A percentile compares a stretch with the other conserved stretches of the same genome.
These are phyloP conservation scores for Poa pratensis DNA, from an alignment of 176 grass and related monocot species.

Conservation along the genomic window DNA sequence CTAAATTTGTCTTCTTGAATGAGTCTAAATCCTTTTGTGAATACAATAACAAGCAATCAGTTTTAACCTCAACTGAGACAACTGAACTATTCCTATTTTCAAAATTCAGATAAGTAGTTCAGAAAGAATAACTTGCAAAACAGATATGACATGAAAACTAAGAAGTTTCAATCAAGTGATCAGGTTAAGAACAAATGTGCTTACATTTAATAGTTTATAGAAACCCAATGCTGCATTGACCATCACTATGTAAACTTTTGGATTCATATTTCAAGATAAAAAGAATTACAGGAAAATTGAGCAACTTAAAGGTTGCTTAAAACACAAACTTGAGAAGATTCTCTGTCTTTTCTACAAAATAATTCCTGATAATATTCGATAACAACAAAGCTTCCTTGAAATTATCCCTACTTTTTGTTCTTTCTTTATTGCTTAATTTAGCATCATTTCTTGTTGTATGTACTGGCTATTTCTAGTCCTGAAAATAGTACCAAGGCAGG, in stretches of 20 bases:
- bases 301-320: background rate
- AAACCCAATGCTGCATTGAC: background rate
- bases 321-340: background rate
- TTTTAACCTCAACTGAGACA: slow-evolving; percentile 13
- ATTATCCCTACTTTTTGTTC: background rate
- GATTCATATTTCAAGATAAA: slow-evolving; percentile 27
- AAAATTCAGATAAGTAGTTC: slow-evolving; percentile 4
- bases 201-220: slow-evolving; percentile 16
- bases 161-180: background rate
- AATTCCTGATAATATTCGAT: background rate
- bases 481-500: background rate
- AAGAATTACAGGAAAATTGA: background rate
- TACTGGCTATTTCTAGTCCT: background rate
- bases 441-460: background rate
- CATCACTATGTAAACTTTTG: slow-evolving; percentile 8
- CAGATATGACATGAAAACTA: background rate
- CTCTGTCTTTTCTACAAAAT: background rate
- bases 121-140: slow-evolving; percentile 20
- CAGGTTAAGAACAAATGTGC: background rate
- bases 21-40: no score
- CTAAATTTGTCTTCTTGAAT: no score
- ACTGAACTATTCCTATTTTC: background rate
- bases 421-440: background rate
- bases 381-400: background rate
- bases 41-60: slow-evolving; percentile 2